phyloP scores from a whole-genome alignment of 73 alveolate genomes.

The Tetrahymena thermophila region DNA sequence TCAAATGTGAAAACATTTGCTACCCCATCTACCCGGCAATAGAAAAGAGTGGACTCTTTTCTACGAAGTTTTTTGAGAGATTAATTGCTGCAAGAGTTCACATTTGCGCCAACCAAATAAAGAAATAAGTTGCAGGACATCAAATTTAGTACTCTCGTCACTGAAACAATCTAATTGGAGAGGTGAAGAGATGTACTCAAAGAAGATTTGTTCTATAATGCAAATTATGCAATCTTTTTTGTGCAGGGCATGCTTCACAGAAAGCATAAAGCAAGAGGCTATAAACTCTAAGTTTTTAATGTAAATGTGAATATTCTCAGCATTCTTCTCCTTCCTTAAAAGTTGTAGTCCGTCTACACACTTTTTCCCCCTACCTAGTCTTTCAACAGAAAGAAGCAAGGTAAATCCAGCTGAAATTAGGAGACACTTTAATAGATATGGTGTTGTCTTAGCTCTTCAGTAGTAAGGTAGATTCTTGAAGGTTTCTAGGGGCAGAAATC shows the following conservation, averaged over 20 bases:
- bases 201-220: not conserved
- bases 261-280: conserved; percentile 3
- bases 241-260: conserved; percentile 3
- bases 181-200: not conserved
- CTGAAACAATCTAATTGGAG: not conserved
- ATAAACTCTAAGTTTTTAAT: not conserved
- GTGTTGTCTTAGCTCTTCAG: not conserved
- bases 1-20: not conserved
- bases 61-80: not conserved
- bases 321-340: not conserved
- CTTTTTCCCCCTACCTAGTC: not conserved
- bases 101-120: not conserved
- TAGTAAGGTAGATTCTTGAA: not conserved
- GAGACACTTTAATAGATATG: not conserved
- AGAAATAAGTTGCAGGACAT: not conserved
- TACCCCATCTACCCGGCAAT: not conserved
- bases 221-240: not conserved
- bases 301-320: not conserved
- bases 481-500: not conserved
- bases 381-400: not conserved
- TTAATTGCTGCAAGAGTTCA: not conserved
- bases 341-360: not conserved
- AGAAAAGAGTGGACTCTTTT: not conserved
- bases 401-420: not conserved
- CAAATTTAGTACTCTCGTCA: not conserved